Conservation (phyloP, 2,329 filamentous ascomycete species). For the Coniochaeta sp. region DNA sequence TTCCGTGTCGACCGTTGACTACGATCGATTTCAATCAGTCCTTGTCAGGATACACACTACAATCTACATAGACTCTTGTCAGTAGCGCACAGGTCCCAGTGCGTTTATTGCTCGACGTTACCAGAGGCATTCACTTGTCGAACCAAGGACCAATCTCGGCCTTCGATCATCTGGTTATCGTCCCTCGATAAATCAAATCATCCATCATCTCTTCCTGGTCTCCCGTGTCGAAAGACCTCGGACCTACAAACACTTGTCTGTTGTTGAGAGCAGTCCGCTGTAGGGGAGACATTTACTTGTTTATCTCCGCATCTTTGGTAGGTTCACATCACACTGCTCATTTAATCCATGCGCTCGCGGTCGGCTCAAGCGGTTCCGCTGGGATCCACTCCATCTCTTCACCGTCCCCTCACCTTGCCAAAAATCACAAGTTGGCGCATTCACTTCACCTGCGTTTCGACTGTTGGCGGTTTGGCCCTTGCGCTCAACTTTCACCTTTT, state of each 20-base stretch:
- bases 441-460: background rate
- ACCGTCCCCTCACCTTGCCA: no score
- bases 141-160: constrained; percentile 1
- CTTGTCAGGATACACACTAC: background rate
- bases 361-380: no score
- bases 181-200: background rate
- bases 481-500: background rate
- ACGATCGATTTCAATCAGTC: background rate
- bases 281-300: constrained; percentile 98
- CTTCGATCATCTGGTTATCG: constrained; percentile 2
- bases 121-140: constrained; percentile 2
- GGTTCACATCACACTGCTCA: constrained; percentile 32
- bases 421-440: background rate
- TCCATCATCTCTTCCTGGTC: constrained; percentile 5
- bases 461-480: background rate
- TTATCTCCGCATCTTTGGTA: constrained; percentile 78
- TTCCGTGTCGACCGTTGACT: constrained; percentile 1
- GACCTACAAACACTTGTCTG: constrained; percentile 22
- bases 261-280: constrained; percentile 47
- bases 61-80: constrained; percentile 14
- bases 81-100: background rate
- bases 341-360: no score
- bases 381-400: no score
- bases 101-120: background rate
- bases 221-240: constrained; percentile 25